Evolutionary conservation across 139 green algal genomes (phyloP).

Genomic region (Chlorella sp.): DNA sequence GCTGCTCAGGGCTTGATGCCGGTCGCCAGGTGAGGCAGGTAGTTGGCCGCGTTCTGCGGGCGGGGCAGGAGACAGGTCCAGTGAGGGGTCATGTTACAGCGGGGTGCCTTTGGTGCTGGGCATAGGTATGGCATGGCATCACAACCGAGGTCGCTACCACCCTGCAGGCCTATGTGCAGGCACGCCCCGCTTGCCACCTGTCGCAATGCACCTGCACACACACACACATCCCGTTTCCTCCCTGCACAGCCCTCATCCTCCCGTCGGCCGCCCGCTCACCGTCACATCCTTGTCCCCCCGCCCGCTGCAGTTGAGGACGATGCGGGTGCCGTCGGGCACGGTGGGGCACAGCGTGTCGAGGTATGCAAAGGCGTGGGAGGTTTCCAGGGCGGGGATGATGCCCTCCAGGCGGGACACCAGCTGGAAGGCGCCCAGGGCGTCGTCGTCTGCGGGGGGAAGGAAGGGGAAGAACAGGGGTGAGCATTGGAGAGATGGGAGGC

Average conservation of each 20-base stretch:
- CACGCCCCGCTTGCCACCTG: background rate
- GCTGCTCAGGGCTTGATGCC: background rate
- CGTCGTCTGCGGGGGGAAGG: conserved; percentile 61
- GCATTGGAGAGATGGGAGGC: background rate
- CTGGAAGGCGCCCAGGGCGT: conserved; percentile 89
- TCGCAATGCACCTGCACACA: background rate
- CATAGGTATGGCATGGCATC: background rate
- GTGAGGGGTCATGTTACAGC: background rate
- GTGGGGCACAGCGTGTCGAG: conserved; percentile 87
- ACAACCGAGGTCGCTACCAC: background rate
- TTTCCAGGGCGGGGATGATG: conserved; percentile 99
- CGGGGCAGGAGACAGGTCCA: background rate
- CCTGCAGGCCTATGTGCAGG: background rate
- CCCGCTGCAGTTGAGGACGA: conserved; percentile 95
- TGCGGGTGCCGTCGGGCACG: conserved; percentile 75
- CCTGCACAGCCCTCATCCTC: background rate
- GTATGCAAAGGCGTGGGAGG: conserved; percentile 95
- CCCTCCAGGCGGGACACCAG: conserved; percentile 88
- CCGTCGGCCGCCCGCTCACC: background rate
- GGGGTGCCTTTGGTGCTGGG: background rate
- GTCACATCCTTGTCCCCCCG: conserved; percentile 99
- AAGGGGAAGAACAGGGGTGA: background rate
- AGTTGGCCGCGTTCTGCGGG: conserved; percentile 35
- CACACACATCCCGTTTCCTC: background rate
- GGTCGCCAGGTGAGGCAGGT: conserved; percentile 38